Evolutionary conservation across 2,329 filamentous ascomycete species (phyloP), one percentile per base, ranked within the genome.

Genomic region (Onygenales sp.): DNA sequence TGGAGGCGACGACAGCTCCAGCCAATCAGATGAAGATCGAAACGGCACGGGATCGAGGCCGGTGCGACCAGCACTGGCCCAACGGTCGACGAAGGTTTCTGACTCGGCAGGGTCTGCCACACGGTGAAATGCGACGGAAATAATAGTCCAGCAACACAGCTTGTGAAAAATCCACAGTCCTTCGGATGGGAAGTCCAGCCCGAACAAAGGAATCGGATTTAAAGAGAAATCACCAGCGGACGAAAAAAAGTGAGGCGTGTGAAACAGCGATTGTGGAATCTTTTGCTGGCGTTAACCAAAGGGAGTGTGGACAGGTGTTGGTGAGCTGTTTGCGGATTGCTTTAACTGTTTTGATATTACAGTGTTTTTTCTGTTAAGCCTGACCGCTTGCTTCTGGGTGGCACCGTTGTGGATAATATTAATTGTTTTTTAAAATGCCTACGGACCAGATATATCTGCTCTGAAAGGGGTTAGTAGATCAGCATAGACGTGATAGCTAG

Each of bases 11-110:
- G 73, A 76, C 56, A 75, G 71, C 58, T 73, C 74, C 11, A 75
- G 71, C 57, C 74, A 75, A 61, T 76, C 73, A 40, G 74, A 77
- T 54, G 74, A 76, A 57, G 73, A 76, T 45, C 64, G 60, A 57
- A 33, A 33, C 27, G 27, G 53, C 50, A 11, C 52, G 17, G 48
- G 45, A 3, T 42, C 42, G 21, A 54, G 43, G 9, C 40, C 53
- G 56, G 55, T 46, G 39, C 51, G 56, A 50, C 54, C 42, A 37
- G 17, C 57, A 52, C 36, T 58, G 10, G 27, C 34, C 21, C 53
- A 57, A 31, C 52, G 49, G 27, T 45, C 53, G 6, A 54, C 51
- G 27, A 57, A 52, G 33, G 21, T 53, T 13, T 53, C 52, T 17
- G 48, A 54, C 8, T 21, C 53, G 6, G 47, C 53, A 46, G 45